phyloP scores from a whole-genome alignment of 768 basidiomycete species.

The Sporobolomyces pararoseus region DNA sequence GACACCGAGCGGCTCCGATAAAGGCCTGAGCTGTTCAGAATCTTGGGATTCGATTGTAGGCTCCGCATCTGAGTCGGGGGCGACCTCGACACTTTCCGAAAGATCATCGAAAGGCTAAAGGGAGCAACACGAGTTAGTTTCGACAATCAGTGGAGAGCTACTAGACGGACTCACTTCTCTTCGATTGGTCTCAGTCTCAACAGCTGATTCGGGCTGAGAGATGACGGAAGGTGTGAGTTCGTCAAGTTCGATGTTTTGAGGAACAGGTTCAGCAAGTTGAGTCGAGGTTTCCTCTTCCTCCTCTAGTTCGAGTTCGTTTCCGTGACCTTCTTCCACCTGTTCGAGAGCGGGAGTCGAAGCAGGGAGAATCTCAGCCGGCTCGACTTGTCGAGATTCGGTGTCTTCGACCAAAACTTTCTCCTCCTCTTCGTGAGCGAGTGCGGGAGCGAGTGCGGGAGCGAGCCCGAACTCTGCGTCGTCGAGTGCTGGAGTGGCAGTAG shows the following conservation, averaged over 20 bases:
- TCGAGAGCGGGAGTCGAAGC: slow-evolving; percentile 5
- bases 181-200: neutral
- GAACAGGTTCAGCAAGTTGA: neutral
- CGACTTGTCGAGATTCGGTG: no score
- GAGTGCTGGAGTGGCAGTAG: slow-evolving; percentile 2
- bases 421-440: neutral
- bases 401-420: neutral
- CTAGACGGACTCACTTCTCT: neutral
- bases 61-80: neutral
- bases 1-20: neutral
- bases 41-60: neutral
- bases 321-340: neutral
- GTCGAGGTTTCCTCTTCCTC: neutral
- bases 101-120: neutral
- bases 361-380: neutral
- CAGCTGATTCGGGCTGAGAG: neutral
- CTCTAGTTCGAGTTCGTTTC: neutral
- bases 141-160: neutral
- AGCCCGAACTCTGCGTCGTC: slow-evolving; percentile 4
- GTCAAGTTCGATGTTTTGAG: neutral
- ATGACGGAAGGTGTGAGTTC: neutral
- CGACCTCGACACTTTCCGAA: neutral
- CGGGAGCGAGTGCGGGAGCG: neutral
- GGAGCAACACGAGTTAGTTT: neutral
- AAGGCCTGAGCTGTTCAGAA: neutral